Base-by-base conservation (phyloP, 371 early-diverging fungal genomes). In the Umbelopsis sp. region DNA sequence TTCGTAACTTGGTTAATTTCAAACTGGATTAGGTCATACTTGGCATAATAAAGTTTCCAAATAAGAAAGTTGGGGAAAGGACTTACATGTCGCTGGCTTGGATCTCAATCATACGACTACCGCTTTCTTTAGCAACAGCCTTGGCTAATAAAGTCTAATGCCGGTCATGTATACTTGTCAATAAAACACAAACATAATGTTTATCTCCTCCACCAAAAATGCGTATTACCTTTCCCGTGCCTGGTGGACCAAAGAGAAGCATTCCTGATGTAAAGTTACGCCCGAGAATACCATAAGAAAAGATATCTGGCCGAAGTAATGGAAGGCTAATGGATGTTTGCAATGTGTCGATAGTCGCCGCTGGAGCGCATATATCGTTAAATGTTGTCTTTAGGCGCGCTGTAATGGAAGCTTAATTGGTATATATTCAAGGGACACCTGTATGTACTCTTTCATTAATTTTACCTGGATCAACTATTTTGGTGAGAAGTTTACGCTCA, bases 191-290 rank as follows among this genome's bases (percentile, higher is more conserved):
- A 29, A 41, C 41, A 41, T 41, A 3, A 41, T 12, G 4, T 10
- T 41, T 41, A 7, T 7, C 7, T 41, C 41, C 32, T 3, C 37
- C 24, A 22, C 35, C 45, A 50, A 29, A 6, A 25, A 16, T 48
- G 16, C 18, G 0, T 32, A 20, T 66, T 63, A 79, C 77, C 76
- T 80, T 99, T 67, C 99, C 98, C 12, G 98, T 98, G 44, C 99
- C 99, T 4, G 99, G 99, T 5, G 99, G 98, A 10, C 99, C 99
- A 85, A 98, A 97, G 41, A 99, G 80, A 14, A 99, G 87, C 35
- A 96, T 86, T 12, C 97, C 97, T 45, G 91, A 84, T 37, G 94
- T 88, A 57, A 90, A 87, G 68, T 93, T 89, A 38, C 89, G 86
- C 67, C 86, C 83, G 50, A 96, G 80, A 16, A 96, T 85, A 10